Base-by-base conservation (phyloP, 2,329 filamentous ascomycete species). In the Aspergillus fumigatiaffinis region DNA sequence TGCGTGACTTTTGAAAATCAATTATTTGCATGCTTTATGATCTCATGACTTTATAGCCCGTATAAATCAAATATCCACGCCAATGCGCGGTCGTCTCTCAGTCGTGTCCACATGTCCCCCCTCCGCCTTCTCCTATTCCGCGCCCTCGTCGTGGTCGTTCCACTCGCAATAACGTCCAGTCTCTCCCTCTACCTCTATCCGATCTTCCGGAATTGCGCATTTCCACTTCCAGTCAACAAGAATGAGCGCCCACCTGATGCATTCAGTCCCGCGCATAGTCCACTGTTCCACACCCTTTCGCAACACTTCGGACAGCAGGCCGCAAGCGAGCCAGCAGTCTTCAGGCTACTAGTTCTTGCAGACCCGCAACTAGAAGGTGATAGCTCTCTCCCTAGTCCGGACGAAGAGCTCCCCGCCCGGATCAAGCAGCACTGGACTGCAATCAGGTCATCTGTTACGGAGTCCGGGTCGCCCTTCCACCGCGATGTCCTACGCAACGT, bases 361-460 rank as follows among this genome's bases (percentile, higher is more conserved):
- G 93, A 97, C 73, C 93, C 93, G 4, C 93, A 97, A 73, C 84
- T 97, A 54, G 93, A 97, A 76, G 93, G 93, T 66, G 91, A 96
- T 71, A 91, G 89, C 2, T 92, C 90, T 6, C 87, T 97, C 26
- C 89, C 87, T 0, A 70, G 74, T 21, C 72, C 76, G 0, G 72
- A 79, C 26, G 79, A 78, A 71, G 76, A 70, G 59, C 73, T 73
- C 44, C 73, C 75, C 14, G 77, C 74, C 25, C 76, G 71, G 57
- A 56, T 83, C 35, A 59, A 57, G 17, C 63, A 64, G n/a, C 73
- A 79, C 59, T 77, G 72, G 73, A 52, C 42, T 9, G 55, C 63
- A 14, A 58, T 68, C 17, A 64, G 48, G 12, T 29, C 25, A 21
- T 63, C 51, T 26, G 53, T 58, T 53, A 60, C 53, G 29, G 62